Base-by-base conservation (phyloP, 768 basidiomycete species). In the Holtermannia corniformis region DNA sequence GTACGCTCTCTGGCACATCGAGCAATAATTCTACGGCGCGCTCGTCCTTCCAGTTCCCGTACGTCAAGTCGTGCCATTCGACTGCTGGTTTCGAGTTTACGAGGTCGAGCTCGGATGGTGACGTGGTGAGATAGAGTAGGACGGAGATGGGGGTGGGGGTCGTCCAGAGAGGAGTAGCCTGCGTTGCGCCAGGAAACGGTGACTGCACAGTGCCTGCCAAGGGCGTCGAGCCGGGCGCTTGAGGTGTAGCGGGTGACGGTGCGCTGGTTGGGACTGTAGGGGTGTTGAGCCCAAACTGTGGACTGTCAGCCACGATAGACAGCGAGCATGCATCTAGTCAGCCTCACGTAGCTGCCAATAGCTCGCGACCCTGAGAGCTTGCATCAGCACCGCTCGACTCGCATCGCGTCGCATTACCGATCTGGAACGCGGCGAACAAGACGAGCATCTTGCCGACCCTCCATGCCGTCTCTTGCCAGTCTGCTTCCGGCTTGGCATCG, bases 11-110 rank as follows among this genome's bases (percentile, higher is more conserved):
- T 2, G 68, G 68, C 14, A 72, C 62, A 19, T 67, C 64, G 16
- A 72, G 50, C 21, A 57, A 32, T 3, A 72, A 52, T 28, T 70
- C 64, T 10, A 51, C 58, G n/a, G 59, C 61, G 21, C 65, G 56
- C n/a, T 60, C 56, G 21, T 67, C 63, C 28, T 67, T 65, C 59
- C 59, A 72, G 40, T 68, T 52, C 2, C 71, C 71, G 51, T 67
- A 72, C 1, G 67, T 68, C 23, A 72, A 52, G 21, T 61, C 65
- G 40, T 68, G 62, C 63, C 68, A 72, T 3, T 44, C 47, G 21
- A 70, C 47, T 13, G 68, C 43, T 2, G 66, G 70, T 19, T 59
- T 27, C 10, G 44, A 23, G 13, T 54, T 26, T n/a, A 60, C 52
- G 48, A 58, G 19, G 27, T 64, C 58, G 13, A 40, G 37, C 7